A percentile compares a stretch with the other conserved stretches of the same genome.
Evolutionary conservation across 2,329 filamentous ascomycete genomes (phyloP).

Genomic region (Colletotrichum sp.): DNA sequence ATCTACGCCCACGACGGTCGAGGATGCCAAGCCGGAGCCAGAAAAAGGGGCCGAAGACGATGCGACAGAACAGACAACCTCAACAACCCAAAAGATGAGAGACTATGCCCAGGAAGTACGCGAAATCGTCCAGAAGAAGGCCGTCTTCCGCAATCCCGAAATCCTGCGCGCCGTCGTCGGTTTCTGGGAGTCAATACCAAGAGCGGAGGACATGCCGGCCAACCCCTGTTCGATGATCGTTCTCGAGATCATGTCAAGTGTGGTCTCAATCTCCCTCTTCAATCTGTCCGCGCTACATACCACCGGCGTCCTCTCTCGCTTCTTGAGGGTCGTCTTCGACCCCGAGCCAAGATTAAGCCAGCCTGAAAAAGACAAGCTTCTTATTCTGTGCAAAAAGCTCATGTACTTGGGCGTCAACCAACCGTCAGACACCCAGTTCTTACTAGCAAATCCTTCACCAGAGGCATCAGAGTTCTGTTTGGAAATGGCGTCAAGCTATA

Average conservation of each 20-base stretch:
- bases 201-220: slow-evolving; percentile 45
- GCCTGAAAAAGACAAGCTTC: slow-evolving; percentile 63
- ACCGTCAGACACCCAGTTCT: slow-evolving; percentile 82
- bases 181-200: slow-evolving; percentile 68
- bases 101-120: slow-evolving; percentile 44
- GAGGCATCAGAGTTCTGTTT: slow-evolving; percentile 73
- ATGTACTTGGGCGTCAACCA: slow-evolving; percentile 78
- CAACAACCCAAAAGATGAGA: background rate
- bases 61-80: background rate
- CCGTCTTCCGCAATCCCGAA: slow-evolving; percentile 64
- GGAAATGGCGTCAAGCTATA: slow-evolving; percentile 74
- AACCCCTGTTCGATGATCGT: slow-evolving; percentile 67
- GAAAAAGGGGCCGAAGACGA: slow-evolving; percentile 27
- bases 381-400: slow-evolving; percentile 71
- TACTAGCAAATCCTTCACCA: slow-evolving; percentile 61
- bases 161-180: slow-evolving; percentile 67
- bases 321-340: slow-evolving; percentile 67
- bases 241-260: slow-evolving; percentile 65
- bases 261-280: slow-evolving; percentile 66
- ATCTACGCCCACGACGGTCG: background rate
- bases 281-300: slow-evolving; percentile 76
- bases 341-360: slow-evolving; percentile 53
- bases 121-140: slow-evolving; percentile 55
- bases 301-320: slow-evolving; percentile 71
- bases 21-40: slow-evolving; percentile 27